Conservation (phyloP, 1,139 yeast species). For the Sugiyamaella pinicola region DNA sequence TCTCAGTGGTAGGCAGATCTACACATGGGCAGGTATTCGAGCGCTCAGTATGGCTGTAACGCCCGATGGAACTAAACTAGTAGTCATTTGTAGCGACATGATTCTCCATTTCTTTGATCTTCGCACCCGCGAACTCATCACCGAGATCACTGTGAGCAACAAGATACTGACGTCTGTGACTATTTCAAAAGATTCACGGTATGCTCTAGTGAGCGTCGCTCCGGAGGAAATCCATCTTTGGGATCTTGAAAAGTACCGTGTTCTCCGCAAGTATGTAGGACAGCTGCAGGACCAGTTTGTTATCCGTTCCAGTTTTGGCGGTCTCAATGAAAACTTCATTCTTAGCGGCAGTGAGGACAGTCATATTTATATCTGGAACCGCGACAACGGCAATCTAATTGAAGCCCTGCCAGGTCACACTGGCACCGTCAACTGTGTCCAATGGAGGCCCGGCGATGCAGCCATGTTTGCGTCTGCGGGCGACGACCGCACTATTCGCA, state of each 20-base stretch:
- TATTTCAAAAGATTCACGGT: slow-evolving; percentile 49
- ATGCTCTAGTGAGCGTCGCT: slow-evolving; percentile 63
- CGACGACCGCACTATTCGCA: slow-evolving; percentile 87
- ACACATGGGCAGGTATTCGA: slow-evolving; percentile 50
- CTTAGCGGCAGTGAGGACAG: slow-evolving; percentile 87
- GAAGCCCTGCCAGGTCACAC: slow-evolving; percentile 66
- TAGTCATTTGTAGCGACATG: slow-evolving; percentile 56
- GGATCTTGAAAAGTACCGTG: slow-evolving; percentile 56
- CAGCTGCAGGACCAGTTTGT: slow-evolving; percentile 66
- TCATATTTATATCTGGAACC: slow-evolving; percentile 76
- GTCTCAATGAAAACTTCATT: slow-evolving; percentile 64
- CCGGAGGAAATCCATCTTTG: slow-evolving; percentile 82
- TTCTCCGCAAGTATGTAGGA: slow-evolving; percentile 68
- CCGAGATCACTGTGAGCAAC: slow-evolving; percentile 33
- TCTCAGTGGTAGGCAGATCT: slow-evolving; percentile 43
- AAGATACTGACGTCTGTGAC: slow-evolving; percentile 53
- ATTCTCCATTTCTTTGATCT: slow-evolving; percentile 55
- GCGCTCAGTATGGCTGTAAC: slow-evolving; percentile 73
- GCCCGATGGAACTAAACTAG: slow-evolving; percentile 61
- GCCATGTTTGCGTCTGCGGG: slow-evolving; percentile 81
- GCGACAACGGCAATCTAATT: slow-evolving; percentile 68
- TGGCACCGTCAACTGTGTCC: slow-evolving; percentile 70
- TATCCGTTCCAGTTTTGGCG: slow-evolving; percentile 79
- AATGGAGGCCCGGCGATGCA: slow-evolving; percentile 64
- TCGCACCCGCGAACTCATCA: slow-evolving; percentile 38